Evolutionary conservation across 306 rosid genomes (phyloP), one percentile per base, ranked within the genome.

Genomic region (Ziziphus jujuba): DNA sequence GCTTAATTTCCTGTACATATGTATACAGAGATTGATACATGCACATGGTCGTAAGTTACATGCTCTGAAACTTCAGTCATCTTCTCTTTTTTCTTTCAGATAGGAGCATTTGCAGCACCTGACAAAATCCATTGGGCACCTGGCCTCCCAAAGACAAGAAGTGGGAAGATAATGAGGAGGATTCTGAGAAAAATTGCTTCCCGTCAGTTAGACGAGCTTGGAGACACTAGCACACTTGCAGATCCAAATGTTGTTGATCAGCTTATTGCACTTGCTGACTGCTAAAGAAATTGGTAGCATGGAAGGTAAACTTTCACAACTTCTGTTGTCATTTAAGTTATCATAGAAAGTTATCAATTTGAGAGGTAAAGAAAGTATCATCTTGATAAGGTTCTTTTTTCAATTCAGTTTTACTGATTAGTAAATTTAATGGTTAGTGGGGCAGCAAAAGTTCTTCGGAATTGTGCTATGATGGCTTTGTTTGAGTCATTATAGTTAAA

Each of bases 111-210:
- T 80, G 97, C 99, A 28, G 95, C 99, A 71, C 99, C 99, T 0
- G 97, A 95, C 78, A 87, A 75, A 82, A 90, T 95, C 72, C 99
- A 95, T 70, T 95, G 99, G 99, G 99, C 97, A 1, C 99, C 97
- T 49, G 89, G 92, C 75, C 99, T 95, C 64, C 99, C 99, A 8
- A 95, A 95, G 84, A 93, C 99, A 12, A 95, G 97, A 81, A 95
- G 97, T 31, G 99, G 99, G 67, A 95, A 95, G 86, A 95, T 95
- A 76, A 95, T 95, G 97, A 85, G 99, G 71, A 88, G 99, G 73
- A 88, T 90, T 84, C 83, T 95, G 53, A 79, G 99, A 44, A 95
- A 95, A 84, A 90, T 95, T 72, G 99, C 99, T 56, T 79, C 99
- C 6, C 78, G 85, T 80, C 99, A 95, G 75, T 79, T 93, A 61